Evolutionary conservation across 75 land plant genomes (phyloP), one percentile per base, ranked within the genome.

Genomic region (Pinus tabuliformis): DNA sequence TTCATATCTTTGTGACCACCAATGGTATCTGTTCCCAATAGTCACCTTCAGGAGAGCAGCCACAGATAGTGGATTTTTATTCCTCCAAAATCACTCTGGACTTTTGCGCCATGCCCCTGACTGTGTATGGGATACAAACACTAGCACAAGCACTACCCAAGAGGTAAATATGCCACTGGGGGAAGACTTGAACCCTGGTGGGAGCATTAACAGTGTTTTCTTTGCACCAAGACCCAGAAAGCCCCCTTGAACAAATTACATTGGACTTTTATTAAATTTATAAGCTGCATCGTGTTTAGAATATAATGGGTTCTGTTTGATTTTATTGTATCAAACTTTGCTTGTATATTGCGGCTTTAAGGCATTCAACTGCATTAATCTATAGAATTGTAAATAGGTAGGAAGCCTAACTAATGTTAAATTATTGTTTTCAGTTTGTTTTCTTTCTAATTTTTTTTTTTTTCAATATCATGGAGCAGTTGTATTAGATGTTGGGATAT

Each of bases 401-500:
- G 71, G 7, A 68, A 54, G 75, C 8, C n/a, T 21, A 1, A 60
- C 24, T 24, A 3, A 13, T 5, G 6, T 39, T 20, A 42, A 33
- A 18, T 21, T 7, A n/a, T 61, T 56, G 24, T 49, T 73, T 11
- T 14, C 15, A 13, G 4, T 5, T 49, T 77, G 59, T 37, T 74
- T 42, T 16, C 5, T 33, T n/a, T 39, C 71, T 68, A 68, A 68
- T 1, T 2, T 9, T 1, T 49, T 39, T 68, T 2, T 68, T 37
- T 66, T 2, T 6, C 21, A 8, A 20, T 68, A 37, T 17, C 11
- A 8, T 68, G 78, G 64, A 76, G 78, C 85, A 96, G 99, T 72
- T 88, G 87, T 58, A 93, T 97, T 74, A 83, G 98, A 76, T 93
- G 99, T 80, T 97, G 99, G 99, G 88, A 95, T 91, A 78, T 86